Evolutionary conservation across 345 rosid genomes (phyloP).

Genomic region (Cochlearia excelsa): DNA sequence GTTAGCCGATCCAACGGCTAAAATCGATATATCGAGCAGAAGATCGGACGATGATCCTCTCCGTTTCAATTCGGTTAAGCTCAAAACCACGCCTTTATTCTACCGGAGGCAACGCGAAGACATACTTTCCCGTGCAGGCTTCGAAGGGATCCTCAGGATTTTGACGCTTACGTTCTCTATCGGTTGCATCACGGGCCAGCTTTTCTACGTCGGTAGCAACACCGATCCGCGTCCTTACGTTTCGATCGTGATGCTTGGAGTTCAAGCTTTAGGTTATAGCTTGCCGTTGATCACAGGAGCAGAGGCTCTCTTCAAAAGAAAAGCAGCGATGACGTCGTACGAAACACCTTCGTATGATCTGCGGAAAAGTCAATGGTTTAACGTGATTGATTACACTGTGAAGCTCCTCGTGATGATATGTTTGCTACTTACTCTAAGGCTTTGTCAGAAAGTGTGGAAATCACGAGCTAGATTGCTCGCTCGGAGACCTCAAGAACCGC

Average conservation of each 20-base stretch:
- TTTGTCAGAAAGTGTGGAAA: conserved; percentile 84
- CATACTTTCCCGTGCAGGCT: conserved; percentile 65
- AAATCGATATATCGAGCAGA: conserved; percentile 57
- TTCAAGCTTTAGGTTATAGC: conserved; percentile 82
- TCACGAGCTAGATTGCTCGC: conserved; percentile 56
- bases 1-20: conserved; percentile 76
- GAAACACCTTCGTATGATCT: conserved; percentile 50
- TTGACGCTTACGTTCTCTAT: conserved; percentile 67
- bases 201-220: conserved; percentile 50
- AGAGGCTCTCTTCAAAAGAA: conserved; percentile 67
- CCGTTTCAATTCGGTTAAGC: conserved; percentile 47
- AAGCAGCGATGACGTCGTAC: conserved; percentile 39
- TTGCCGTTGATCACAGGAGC: conserved; percentile 81
- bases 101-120: conserved; percentile 82
- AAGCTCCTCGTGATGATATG: conserved; percentile 72
- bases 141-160: conserved; percentile 75
- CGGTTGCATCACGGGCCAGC: conserved; percentile 64
- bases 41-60: conserved; percentile 81
- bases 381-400: conserved; percentile 62
- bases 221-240: conserved; percentile 50
- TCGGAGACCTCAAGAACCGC: conserved; percentile 53
- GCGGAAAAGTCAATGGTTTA: conserved; percentile 64
- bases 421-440: conserved; percentile 69
- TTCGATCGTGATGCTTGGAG: conserved; percentile 84
- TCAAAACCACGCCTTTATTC: conserved; percentile 60